These are phyloP conservation scores for Apiotrichum sp. DNA, from an alignment of 1,284 basidiomycete species.

Conservation along the genomic window DNA sequence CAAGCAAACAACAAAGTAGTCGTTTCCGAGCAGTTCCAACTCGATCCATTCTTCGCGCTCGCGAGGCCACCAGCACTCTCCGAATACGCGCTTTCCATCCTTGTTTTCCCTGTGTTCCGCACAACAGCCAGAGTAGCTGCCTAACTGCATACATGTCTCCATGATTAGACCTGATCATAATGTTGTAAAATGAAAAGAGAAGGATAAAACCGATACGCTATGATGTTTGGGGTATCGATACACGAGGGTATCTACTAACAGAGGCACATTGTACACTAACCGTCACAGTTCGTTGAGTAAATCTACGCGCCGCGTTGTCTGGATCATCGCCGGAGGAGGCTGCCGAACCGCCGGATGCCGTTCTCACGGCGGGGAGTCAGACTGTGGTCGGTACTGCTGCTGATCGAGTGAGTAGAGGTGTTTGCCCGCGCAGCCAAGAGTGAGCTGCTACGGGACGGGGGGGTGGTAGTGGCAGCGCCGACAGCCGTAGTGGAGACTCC, in stretches of 20 bases:
- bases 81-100: neutral
- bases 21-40: neutral
- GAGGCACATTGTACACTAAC: no score
- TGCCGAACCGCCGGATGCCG: conserved; percentile 31
- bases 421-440: neutral
- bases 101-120: neutral
- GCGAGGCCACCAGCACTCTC: no score
- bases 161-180: neutral
- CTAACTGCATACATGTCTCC: neutral
- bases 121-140: neutral
- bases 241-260: neutral
- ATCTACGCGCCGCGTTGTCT: neutral
- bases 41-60: neutral
- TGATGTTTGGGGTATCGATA: neutral
- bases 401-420: neutral
- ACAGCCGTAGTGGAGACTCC: neutral
- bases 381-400: neutral
- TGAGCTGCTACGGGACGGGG: neutral
- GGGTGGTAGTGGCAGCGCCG: neutral
- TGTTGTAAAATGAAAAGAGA: neutral
- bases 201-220: neutral
- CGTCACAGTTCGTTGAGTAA: no score
- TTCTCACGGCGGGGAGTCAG: neutral
- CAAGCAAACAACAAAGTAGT: conserved; percentile 38
- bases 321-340: conserved; percentile 25